Percentiles rank a stretch among this genome's conserved stretches.
Evolutionary conservation across 2,329 filamentous ascomycete genomes (phyloP).

Genomic region (Penicillium sp.): DNA sequence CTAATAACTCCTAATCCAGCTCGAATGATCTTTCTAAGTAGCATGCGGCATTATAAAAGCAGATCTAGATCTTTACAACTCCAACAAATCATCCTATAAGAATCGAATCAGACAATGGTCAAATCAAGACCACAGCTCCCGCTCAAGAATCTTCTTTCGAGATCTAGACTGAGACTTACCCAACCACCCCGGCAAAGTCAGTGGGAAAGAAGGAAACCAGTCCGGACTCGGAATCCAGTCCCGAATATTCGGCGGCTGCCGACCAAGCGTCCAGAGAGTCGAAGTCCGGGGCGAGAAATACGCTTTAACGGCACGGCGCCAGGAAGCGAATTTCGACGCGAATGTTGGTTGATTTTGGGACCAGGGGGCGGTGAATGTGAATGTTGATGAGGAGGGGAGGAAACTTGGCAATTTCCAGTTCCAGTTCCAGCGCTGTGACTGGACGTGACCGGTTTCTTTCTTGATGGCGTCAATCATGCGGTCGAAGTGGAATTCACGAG

Average conservation of each 20-base stretch:
- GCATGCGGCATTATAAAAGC: too few species aligned
- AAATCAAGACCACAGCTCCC: constrained; percentile 27
- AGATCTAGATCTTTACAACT: too few species aligned
- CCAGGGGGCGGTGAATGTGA: constrained; percentile 6
- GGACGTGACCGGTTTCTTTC: constrained; percentile 22
- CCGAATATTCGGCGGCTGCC: constrained; percentile 3
- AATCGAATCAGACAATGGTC: too few species aligned
- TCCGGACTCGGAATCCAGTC: constrained; percentile 15
- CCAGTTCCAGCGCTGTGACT: constrained; percentile 18
- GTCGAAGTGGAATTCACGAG: constrained; percentile 40
- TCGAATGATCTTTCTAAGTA: too few species aligned
- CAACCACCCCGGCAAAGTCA: constrained; percentile 6
- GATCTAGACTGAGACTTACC: constrained; percentile 10
- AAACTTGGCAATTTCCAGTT: constrained; percentile 15
- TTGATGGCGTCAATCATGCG: constrained; percentile 39
- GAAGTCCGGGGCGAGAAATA: constrained; percentile 19
- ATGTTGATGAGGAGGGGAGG: constrained; percentile 7
- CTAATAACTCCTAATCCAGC: too few species aligned
- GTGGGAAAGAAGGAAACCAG: neutral
- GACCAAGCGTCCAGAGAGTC: constrained; percentile 21
- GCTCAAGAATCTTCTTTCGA: constrained; percentile 14
- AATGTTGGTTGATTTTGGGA: neutral
- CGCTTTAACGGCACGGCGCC: constrained; percentile 18
- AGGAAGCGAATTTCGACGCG: constrained; percentile 18
- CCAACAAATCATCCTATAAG: too few species aligned